Evolutionary conservation across 2,329 filamentous ascomycete species (phyloP).

Genomic region (Alternaria panax): DNA sequence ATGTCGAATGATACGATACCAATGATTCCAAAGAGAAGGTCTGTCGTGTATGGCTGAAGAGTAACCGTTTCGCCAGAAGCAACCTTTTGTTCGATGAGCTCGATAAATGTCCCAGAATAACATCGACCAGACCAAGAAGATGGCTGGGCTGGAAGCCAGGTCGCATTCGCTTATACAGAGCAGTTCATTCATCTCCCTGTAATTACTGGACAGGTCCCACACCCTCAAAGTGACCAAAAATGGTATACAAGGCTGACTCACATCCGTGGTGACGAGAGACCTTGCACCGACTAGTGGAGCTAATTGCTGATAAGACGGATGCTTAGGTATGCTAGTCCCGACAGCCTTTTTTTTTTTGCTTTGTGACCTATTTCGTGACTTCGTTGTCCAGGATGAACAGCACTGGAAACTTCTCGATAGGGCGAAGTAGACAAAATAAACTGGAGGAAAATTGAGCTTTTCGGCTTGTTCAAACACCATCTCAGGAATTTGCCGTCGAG

Average conservation of each 20-base stretch:
- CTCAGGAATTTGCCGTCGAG: slow-evolving; percentile 25
- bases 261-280: slow-evolving; percentile 28
- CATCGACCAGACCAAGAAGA: slow-evolving; percentile 19
- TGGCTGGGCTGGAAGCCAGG: slow-evolving; percentile 25
- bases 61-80: slow-evolving; percentile 13
- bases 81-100: slow-evolving; percentile 27
- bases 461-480: slow-evolving; percentile 27
- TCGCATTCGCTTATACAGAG: slow-evolving; percentile 18
- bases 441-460: slow-evolving; percentile 25
- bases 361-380: slow-evolving; percentile 28
- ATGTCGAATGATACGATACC: slow-evolving; percentile 28
- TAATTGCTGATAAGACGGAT: slow-evolving; percentile 23
- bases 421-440: slow-evolving; percentile 26
- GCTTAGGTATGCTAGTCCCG: slow-evolving; percentile 25
- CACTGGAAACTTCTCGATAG: slow-evolving; percentile 23
- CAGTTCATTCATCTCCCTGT: slow-evolving; percentile 2
- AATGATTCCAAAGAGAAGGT: slow-evolving; percentile 32
- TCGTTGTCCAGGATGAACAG: slow-evolving; percentile 26
- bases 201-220: background rate
- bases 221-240: background rate
- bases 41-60: slow-evolving; percentile 23
- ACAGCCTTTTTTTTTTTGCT: slow-evolving; percentile 21
- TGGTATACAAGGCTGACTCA: background rate
- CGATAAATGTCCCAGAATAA: slow-evolving; percentile 36
- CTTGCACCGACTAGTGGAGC: slow-evolving; percentile 24